Evolutionary conservation across 331 rosid species (phyloP).

Genomic region (Saraca asoca): DNA sequence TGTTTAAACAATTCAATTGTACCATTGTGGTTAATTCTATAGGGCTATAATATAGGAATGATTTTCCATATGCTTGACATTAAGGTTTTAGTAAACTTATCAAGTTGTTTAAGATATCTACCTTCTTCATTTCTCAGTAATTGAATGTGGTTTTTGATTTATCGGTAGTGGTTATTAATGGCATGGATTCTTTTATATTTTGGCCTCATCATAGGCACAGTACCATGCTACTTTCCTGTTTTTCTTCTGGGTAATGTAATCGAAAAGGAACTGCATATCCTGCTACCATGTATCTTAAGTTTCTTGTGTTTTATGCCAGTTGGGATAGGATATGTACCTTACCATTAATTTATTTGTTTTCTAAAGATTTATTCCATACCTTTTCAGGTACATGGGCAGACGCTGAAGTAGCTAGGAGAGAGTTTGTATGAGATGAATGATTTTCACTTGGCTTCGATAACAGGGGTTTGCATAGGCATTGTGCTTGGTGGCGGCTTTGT

Average conservation of each 20-base stretch:
- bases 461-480: constrained; percentile 42
- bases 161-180: constrained; percentile 86
- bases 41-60: not conserved
- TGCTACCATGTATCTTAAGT: too few relatives aligned
- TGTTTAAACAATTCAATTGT: not conserved
- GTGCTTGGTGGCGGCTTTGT: constrained; percentile 38
- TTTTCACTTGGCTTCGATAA: constrained; percentile 10
- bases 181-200: constrained; percentile 93
- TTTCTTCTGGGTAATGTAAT: too few relatives aligned
- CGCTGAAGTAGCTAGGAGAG: constrained; percentile 16
- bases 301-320: too few relatives aligned
- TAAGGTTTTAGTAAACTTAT: not conserved
- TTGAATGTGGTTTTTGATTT: constrained; percentile 9
- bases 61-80: not conserved
- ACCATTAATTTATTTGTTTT: not conserved
- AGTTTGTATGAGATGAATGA: constrained; percentile 40
- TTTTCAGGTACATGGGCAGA: constrained; percentile 39
- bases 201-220: constrained; percentile 84
- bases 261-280: too few relatives aligned
- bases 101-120: constrained; percentile 11
- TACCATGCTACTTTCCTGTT: too few relatives aligned
- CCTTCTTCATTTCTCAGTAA: not conserved
- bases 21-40: not conserved
- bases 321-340: constrained; percentile 6
- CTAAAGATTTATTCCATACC: constrained; percentile 5